Evolutionary conservation across 139 green algal genomes (phyloP), one percentile per base, ranked within the genome.

Genomic region (Closterium sp.): DNA sequence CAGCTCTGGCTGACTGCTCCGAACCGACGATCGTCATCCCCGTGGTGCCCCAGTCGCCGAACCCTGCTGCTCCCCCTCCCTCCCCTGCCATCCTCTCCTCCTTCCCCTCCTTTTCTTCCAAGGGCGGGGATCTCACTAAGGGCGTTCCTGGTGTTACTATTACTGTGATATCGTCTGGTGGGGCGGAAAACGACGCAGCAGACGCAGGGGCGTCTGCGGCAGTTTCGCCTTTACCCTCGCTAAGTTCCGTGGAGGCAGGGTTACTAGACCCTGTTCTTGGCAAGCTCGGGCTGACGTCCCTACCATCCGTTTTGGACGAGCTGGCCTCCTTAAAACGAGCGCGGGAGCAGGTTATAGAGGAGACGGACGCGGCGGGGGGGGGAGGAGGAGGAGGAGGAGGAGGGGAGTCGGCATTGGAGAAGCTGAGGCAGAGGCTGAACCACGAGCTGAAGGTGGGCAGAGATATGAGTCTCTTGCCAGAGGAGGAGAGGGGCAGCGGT

Each of bases 181-280:
- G 16, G 55, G 16, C 55, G 25, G 55, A 19, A 76, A 19, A 76
- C 2, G 55, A 76, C 23, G 55, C 16, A 28, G 55, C 55, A 76
- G 55, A 28, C 3, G 55, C 55, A 28, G 55, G 55, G 25, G 55
- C 16, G 55, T 76, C 55, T 76, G 83, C 83, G 31, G 83, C 83
- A 21, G 30, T 76, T 3, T 19, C 55, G 55, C 25, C 55, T 7
- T 76, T 76, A 76, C 55, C 55, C 55, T 76, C 55, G 55, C 55
- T 76, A 76, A 76, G 55, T 28, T 76, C 55, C n/a, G 83, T 86
- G 30, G 87, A 90, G 12, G 23, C 33, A 87, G 87, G 87, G 21
- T 36, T 90, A n/a, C 87, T 90, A 34, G 87, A 90, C 33, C 87
- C 87, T 12, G 23, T 90, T n/a, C 9, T 87, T 16, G 87, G 87